phyloP scores from a whole-genome alignment of 169 alveolate species.

The Plasmodium billcollinsi region DNA sequence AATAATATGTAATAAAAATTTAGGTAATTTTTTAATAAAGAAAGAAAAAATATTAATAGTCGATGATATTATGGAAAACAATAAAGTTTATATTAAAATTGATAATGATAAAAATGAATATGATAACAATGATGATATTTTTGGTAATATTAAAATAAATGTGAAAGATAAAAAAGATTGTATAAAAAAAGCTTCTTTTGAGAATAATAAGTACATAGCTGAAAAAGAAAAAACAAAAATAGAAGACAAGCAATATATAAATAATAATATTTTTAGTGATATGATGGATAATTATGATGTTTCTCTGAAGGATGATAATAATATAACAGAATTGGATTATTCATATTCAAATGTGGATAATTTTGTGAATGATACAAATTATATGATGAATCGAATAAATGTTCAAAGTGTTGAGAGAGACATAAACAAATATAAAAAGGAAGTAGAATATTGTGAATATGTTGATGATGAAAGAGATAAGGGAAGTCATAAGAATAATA shows the following conservation, averaged over 20 bases:
- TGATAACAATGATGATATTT: background rate
- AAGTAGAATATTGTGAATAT: conserved; percentile 5
- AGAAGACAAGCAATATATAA: background rate
- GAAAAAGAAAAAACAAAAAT: background rate
- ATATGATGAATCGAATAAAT: too few relatives aligned
- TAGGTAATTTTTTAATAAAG: conserved; percentile 34
- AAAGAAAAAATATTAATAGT: conserved; percentile 18
- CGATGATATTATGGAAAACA: conserved; percentile 23
- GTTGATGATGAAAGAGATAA: background rate
- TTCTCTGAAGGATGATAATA: background rate
- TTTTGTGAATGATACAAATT: too few relatives aligned
- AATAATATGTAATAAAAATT: conserved; percentile 63
- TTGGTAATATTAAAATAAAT: too few relatives aligned
- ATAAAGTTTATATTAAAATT: conserved; percentile 19
- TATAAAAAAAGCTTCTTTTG: too few relatives aligned
- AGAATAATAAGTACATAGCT: too few relatives aligned
- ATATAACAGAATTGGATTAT: background rate
- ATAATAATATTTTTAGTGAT: background rate
- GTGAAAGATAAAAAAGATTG: too few relatives aligned
- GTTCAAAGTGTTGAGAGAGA: background rate
- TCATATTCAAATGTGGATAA: too few relatives aligned
- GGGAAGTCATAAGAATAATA: background rate
- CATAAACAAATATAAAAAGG: background rate
- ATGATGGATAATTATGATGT: background rate
- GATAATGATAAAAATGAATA: background rate